These are phyloP conservation scores for Diutina neorugosa DNA, from an alignment of 1,139 yeast species.

Conservation along the genomic window DNA sequence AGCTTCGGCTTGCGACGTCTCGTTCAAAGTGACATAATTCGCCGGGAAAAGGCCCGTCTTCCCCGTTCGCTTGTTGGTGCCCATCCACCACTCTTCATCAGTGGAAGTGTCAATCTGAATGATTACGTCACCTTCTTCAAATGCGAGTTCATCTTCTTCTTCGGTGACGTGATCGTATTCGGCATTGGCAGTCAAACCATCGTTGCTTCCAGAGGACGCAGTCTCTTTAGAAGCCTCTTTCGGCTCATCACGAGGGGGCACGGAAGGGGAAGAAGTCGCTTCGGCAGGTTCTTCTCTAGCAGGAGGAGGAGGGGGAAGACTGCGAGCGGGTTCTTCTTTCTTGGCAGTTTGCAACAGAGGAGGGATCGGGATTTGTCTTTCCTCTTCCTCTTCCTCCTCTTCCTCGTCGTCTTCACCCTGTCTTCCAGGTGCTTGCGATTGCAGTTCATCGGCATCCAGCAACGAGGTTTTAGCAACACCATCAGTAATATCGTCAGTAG, in stretches of 20 bases:
- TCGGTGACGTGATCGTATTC: conserved; percentile 10
- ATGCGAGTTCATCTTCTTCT: conserved; percentile 10
- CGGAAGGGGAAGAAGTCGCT: not conserved
- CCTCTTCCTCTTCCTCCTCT: conserved; percentile 11
- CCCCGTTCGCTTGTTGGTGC: conserved; percentile 9
- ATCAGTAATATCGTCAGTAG: not conserved
- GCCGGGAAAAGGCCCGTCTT: conserved; percentile 10
- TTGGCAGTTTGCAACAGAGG: conserved; percentile 8
- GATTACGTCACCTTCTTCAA: conserved; percentile 9
- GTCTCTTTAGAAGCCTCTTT: not conserved
- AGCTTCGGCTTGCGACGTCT: not conserved
- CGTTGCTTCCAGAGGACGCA: not conserved
- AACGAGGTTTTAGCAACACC: not conserved
- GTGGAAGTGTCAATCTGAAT: conserved; percentile 9
- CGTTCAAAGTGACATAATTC: conserved; percentile 8
- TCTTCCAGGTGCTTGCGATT: conserved; percentile 7
- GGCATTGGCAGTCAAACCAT: conserved; percentile 6
- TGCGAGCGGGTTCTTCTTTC: not conserved
- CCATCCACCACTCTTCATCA: conserved; percentile 11
- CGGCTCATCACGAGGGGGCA: not conserved
- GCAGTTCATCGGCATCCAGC: conserved; percentile 6
- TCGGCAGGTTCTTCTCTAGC: not conserved
- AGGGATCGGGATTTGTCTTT: conserved; percentile 9
- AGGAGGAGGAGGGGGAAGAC: not conserved
- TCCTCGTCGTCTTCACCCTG: conserved; percentile 9